A percentile compares a stretch with the other conserved stretches of the same genome.
phyloP scores from a whole-genome alignment of 2,329 filamentous ascomycete species.

The Aspergillus japonicus region DNA sequence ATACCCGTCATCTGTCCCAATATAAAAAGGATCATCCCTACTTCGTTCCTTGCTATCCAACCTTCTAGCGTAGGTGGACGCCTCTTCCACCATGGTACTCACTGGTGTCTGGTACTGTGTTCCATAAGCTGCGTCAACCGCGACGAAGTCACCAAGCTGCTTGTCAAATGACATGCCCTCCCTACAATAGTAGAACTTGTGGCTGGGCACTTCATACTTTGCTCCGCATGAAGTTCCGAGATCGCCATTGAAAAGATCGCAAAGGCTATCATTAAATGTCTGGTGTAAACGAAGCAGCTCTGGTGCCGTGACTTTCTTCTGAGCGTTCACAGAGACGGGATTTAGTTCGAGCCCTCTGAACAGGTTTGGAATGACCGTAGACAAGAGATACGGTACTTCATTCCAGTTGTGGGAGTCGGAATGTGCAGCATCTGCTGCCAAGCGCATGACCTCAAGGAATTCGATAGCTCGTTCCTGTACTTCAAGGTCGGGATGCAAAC shows the following conservation, averaged over 20 bases:
- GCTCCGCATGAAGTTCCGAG: constrained; percentile 50
- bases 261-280: constrained; percentile 75
- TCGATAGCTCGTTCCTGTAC: constrained; percentile 94
- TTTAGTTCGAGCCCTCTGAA: constrained; percentile 88
- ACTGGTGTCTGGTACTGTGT: constrained; percentile 39
- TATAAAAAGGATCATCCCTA: constrained; percentile 95
- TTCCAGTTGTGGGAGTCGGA: constrained; percentile 28
- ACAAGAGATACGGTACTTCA: constrained; percentile 79
- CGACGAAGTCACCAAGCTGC: constrained; percentile 19
- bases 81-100: constrained; percentile 57
- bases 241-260: constrained; percentile 60
- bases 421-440: constrained; percentile 72
- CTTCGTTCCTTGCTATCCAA: constrained; percentile 78
- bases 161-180: constrained; percentile 25
- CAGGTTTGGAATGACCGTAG: constrained; percentile 83
- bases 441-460: constrained; percentile 82
- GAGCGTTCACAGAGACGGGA: constrained; percentile 78
- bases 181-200: constrained; percentile 42
- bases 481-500: constrained; percentile 80
- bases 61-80: constrained; percentile 71
- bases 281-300: constrained; percentile 73
- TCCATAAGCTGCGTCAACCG: constrained; percentile 22
- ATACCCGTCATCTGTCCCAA: constrained; percentile 55
- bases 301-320: constrained; percentile 80
- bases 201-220: constrained; percentile 46